Conservation (phyloP, 495 filamentous ascomycete species). For the Daldinia decipiens region DNA sequence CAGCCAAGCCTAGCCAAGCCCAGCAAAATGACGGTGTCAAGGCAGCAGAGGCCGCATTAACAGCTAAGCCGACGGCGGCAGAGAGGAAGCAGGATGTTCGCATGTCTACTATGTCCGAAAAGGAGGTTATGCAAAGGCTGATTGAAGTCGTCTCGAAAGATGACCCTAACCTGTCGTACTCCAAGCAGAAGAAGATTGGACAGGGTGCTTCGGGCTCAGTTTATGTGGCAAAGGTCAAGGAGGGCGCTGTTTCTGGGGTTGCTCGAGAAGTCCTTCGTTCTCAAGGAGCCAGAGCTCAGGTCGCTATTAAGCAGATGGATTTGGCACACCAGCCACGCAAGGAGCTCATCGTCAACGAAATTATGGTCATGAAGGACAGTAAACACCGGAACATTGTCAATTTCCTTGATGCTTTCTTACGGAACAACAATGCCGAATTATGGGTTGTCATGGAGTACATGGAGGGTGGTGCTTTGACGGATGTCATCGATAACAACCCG, state of each 20-base stretch:
- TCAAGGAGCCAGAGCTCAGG: conserved; percentile 78
- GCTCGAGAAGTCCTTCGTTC: conserved; percentile 73
- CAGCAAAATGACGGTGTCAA: conserved; percentile 71
- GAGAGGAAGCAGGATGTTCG: conserved; percentile 87
- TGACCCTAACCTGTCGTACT: conserved; percentile 90
- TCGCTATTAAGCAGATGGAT: conserved; percentile 99
- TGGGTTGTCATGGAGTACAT: conserved; percentile 99
- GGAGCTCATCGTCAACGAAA: conserved; percentile 99
- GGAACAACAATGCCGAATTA: conserved; percentile 89
- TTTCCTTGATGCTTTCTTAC: conserved; percentile 95
- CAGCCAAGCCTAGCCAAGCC: conserved; percentile 74
- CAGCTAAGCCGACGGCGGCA: conserved; percentile 71
- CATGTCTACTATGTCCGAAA: conserved; percentile 97
- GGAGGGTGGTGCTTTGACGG: conserved; percentile 96
- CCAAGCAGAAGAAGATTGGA: conserved; percentile 99
- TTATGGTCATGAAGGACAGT: conserved; percentile 99
- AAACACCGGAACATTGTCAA: conserved; percentile 98
- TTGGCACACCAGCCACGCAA: conserved; percentile 95
- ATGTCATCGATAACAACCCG: conserved; percentile 97
- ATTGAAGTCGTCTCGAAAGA: conserved; percentile 92
- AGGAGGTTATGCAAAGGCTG: conserved; percentile 94
- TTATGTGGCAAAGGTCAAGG: conserved; percentile 93
- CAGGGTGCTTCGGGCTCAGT: conserved; percentile 98
- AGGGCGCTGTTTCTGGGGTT: conserved; percentile 71
- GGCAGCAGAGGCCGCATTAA: conserved; percentile 82